These are phyloP conservation scores for Salix suchowensis DNA, from an alignment of 345 rosid species.

Conservation along the genomic window DNA sequence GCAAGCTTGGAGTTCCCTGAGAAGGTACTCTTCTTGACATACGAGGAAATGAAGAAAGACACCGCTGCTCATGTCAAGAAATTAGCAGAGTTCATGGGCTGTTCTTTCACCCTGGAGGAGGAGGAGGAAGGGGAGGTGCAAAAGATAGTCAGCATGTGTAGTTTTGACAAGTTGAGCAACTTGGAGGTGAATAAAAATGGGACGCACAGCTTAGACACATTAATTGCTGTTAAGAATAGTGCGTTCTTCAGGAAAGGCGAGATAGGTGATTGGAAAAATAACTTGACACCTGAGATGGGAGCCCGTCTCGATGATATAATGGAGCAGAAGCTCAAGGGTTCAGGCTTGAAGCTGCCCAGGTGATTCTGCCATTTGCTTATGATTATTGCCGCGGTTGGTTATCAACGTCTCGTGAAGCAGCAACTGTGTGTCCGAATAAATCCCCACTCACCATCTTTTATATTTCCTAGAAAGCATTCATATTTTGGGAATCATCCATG, in stretches of 20 bases:
- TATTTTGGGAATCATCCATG: too few relatives aligned
- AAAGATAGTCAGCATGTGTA: neutral
- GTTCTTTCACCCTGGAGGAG: neutral
- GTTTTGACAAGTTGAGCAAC: neutral
- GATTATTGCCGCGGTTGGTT: too few relatives aligned
- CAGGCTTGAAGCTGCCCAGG: too few relatives aligned
- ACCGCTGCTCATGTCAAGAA: neutral
- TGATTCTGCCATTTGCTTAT: too few relatives aligned
- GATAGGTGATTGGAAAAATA: neutral
- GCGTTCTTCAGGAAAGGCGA: neutral
- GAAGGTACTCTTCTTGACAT: neutral
- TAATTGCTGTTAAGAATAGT: neutral
- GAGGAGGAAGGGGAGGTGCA: neutral
- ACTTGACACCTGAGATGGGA: neutral
- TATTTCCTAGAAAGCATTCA: too few relatives aligned
- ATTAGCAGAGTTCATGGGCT: neutral
- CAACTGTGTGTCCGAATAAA: too few relatives aligned
- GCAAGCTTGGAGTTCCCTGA: neutral
- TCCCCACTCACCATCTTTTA: too few relatives aligned
- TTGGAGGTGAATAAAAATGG: neutral
- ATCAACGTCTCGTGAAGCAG: too few relatives aligned
- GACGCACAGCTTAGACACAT: neutral
- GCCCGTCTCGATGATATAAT: neutral
- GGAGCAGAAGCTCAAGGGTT: too few relatives aligned
- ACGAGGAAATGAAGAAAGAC: neutral